Evolutionary conservation across 495 filamentous ascomycete species (phyloP).

Genomic region (Pyronema omphalodes): DNA sequence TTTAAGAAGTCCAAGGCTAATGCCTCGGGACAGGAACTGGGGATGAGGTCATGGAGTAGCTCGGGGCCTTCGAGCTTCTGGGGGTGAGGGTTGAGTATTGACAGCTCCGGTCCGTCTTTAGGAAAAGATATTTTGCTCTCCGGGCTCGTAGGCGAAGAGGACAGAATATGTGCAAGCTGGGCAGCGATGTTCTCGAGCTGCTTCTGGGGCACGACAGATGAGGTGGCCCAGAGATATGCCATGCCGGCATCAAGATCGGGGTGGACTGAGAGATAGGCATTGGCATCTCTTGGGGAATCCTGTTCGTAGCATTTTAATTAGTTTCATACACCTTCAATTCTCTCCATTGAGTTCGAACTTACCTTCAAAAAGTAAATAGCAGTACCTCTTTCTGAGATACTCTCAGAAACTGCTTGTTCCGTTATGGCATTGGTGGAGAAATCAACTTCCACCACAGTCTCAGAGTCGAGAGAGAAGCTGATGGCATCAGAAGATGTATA

Average conservation of each 20-base stretch:
- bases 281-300: too few species aligned
- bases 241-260: not conserved
- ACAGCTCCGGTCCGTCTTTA: slow-evolving; percentile 25
- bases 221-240: slow-evolving; percentile 4
- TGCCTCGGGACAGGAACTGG: slow-evolving; percentile 4
- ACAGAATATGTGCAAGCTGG: slow-evolving; percentile 12
- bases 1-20: slow-evolving; percentile 43
- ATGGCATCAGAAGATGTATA: slow-evolving; percentile 26
- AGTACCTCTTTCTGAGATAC: slow-evolving; percentile 9
- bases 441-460: slow-evolving; percentile 24
- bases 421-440: slow-evolving; percentile 18
- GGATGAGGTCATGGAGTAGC: slow-evolving; percentile 47
- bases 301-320: too few species aligned
- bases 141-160: not conserved
- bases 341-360: not conserved
- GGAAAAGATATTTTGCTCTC: slow-evolving; percentile 4
- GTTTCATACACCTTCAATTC: too few species aligned
- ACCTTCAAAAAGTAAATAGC: slow-evolving; percentile 12
- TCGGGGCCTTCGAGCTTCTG: slow-evolving; percentile 36
- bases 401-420: slow-evolving; percentile 13
- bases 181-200: slow-evolving; percentile 5
- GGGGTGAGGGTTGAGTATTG: slow-evolving; percentile 45
- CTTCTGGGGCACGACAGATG: slow-evolving; percentile 4
- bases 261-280: not conserved
- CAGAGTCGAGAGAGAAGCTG: slow-evolving; percentile 25